Evolutionary conservation across 345 rosid species (phyloP).

Genomic region (Cardiospermum halicacabum): DNA sequence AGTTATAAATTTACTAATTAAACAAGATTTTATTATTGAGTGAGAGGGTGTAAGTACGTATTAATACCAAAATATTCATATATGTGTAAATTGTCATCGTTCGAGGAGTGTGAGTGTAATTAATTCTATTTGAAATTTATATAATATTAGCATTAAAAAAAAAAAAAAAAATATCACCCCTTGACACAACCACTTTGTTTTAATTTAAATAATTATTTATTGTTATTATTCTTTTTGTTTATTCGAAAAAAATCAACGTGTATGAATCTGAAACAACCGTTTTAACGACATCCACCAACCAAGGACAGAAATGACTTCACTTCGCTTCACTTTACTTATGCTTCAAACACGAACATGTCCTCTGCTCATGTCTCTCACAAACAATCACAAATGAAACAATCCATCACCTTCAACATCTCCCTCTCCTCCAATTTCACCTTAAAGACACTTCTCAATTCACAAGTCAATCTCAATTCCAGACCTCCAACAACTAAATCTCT

Average conservation of each 20-base stretch:
- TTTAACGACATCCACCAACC: not conserved
- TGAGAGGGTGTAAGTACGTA: too few relatives aligned
- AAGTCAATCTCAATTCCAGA: not conserved
- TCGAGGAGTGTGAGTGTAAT: too few relatives aligned
- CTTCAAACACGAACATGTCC: conserved; percentile 20
- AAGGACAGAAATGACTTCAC: not conserved
- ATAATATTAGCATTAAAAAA: too few relatives aligned
- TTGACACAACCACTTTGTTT: too few relatives aligned
- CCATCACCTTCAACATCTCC: conserved; percentile 26
- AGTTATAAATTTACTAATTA: too few relatives aligned
- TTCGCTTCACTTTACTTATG: not conserved
- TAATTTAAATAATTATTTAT: too few relatives aligned
- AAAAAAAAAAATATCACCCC: too few relatives aligned
- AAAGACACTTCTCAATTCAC: conserved; percentile 24
- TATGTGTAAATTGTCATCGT: too few relatives aligned
- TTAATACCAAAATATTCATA: too few relatives aligned
- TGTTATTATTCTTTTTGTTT: too few relatives aligned
- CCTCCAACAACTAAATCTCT: conserved; percentile 22
- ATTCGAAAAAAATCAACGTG: conserved; percentile 12
- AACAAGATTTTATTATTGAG: too few relatives aligned
- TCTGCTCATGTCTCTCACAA: conserved; percentile 20
- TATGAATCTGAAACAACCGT: conserved; percentile 30
- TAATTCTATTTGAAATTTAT: too few relatives aligned
- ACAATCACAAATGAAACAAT: conserved; percentile 37
- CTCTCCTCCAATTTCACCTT: conserved; percentile 33